Evolutionary conservation across 2,329 filamentous ascomycete species (phyloP), one percentile per base, ranked within the genome.

Genomic region (Westerdykella aurantiaca): DNA sequence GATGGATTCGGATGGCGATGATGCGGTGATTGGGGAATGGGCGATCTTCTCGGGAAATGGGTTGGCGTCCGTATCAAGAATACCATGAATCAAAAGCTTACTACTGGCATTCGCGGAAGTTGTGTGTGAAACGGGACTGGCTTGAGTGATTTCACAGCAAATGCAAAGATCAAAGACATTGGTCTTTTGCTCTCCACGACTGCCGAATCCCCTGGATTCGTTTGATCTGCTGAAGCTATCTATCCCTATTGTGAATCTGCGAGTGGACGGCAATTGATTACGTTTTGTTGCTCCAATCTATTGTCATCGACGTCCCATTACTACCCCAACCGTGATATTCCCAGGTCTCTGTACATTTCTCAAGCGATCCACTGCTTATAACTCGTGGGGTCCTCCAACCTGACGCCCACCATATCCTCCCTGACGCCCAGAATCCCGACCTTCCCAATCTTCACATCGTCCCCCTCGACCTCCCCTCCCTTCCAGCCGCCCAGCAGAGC

Each of bases 361-460:
- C 33, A 31, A 4, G 47, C 37, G 31, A 62, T 52, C 70, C 70
- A 76, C 38, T 64, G 62, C 42, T 58, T 52, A 50, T 76, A 76
- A 10, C 56, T 43, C 5, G 44, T 45, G 13, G 58, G 46, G 31
- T 71, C 60, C 52, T 77, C 74, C 18, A 53, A 41, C 45, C 61
- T 61, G 6, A 78, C 70, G 4, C 86, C 86, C 50, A 87, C 79
- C 73, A 85, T 81, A 65, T 88, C 86, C 44, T 87, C 84, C 63
- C 79, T 78, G 2, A 88, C 83, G 1, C 72, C 74, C 39, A 94
- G 69, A 49, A 90, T 71, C 51, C 81, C 81, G 6, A 91, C 86
- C 53, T 76, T 80, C 1, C 77, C 77, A 37, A 74, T 78, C 53
- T 76, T 79, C 38, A 58, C 49, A 1, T 58, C 64, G 41, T 59